phyloP scores from a whole-genome alignment of 2,329 filamentous ascomycete genomes.

The Alternaria arborescens region DNA sequence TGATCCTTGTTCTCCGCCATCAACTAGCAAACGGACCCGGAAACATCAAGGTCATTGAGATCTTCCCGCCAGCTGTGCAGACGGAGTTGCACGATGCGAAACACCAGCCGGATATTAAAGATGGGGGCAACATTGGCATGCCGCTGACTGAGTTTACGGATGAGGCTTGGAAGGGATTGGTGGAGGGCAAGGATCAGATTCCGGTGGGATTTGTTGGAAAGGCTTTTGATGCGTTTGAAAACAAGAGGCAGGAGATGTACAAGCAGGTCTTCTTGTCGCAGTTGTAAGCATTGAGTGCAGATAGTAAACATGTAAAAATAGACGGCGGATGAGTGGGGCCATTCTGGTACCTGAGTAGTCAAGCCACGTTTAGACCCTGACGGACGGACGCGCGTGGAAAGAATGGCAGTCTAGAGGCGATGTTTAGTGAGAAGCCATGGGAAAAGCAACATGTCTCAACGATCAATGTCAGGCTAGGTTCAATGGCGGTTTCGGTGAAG shows the following conservation, averaged over 20 bases:
- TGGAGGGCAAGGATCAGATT: constrained; percentile 61
- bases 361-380: constrained; percentile 6
- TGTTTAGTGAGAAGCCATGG: not conserved
- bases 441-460: not conserved
- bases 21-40: constrained; percentile 58
- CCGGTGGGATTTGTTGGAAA: constrained; percentile 57
- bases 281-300: too few species aligned
- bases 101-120: constrained; percentile 63
- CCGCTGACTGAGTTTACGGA: constrained; percentile 62
- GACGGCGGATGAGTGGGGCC: constrained; percentile 3
- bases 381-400: not conserved
- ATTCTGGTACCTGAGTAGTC: not conserved
- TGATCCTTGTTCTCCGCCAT: constrained; percentile 61
- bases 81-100: constrained; percentile 65
- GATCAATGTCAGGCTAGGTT: not conserved
- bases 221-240: constrained; percentile 58
- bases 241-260: constrained; percentile 56
- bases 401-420: not conserved
- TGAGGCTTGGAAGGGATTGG: constrained; percentile 58
- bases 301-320: not conserved
- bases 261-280: constrained; percentile 24
- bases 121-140: constrained; percentile 62
- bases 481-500: not conserved
- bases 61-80: constrained; percentile 65
- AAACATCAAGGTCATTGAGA: constrained; percentile 63